Evolutionary conservation across 2,329 filamentous ascomycete genomes (phyloP).

Genomic region (Calonectria ilicicola): DNA sequence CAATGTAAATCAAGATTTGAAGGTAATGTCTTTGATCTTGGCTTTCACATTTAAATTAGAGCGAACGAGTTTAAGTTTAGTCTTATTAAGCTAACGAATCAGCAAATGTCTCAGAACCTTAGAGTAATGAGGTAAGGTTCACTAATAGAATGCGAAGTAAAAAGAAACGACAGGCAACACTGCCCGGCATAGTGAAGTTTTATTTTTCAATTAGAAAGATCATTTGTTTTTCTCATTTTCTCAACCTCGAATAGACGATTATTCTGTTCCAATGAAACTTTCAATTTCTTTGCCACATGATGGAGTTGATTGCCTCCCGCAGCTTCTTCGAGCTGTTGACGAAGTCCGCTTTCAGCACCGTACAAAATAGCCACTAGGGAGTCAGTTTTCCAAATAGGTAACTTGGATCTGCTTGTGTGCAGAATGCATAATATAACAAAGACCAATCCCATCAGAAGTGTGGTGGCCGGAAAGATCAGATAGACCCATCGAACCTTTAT

Average conservation of each 20-base stretch:
- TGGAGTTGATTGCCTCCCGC: not conserved
- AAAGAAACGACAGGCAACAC: too few species aligned
- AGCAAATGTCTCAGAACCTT: too few species aligned
- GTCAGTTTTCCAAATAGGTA: not conserved
- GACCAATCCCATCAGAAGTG: not conserved
- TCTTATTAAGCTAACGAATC: too few species aligned
- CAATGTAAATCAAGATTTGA: too few species aligned
- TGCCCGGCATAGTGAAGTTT: too few species aligned
- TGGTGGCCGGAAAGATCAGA: not conserved
- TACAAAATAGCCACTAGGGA: not conserved
- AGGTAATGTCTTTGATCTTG: too few species aligned
- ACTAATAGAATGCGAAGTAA: too few species aligned
- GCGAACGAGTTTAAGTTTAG: too few species aligned
- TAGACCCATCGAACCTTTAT: not conserved
- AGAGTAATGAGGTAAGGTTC: too few species aligned
- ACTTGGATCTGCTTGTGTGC: not conserved
- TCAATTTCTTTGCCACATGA: not conserved
- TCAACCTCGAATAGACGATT: not conserved
- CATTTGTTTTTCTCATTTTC: too few species aligned
- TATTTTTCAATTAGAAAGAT: too few species aligned
- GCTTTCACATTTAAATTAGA: too few species aligned
- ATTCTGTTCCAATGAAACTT: not conserved
- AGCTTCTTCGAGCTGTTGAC: not conserved
- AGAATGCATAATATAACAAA: not conserved
- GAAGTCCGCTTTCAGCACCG: not conserved